Percentiles rank a stretch among this genome's conserved stretches.
Conservation (phyloP, 192 early-diverging fungal species). For the Linnemannia zychae region DNA sequence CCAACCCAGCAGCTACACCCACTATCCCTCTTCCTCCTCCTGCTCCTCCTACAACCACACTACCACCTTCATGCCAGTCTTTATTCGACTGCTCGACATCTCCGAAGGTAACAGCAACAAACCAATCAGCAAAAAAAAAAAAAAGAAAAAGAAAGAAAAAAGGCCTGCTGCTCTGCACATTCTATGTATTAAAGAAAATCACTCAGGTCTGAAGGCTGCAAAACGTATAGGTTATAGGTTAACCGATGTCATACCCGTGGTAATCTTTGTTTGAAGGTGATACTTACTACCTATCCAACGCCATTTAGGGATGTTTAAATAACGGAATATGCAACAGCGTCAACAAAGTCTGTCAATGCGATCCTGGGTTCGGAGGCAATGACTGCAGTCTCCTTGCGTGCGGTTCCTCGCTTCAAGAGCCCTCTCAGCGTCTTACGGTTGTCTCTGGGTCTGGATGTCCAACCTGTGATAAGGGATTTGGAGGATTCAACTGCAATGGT, state of each 20-base stretch:
- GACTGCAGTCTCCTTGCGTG: conserved; percentile 41
- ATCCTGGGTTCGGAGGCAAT: conserved; percentile 39
- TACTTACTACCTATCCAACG: no score
- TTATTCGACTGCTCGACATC: conserved; percentile 37
- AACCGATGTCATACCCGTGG: not conserved
- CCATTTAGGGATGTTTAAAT: conserved; percentile 43
- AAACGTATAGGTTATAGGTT: not conserved
- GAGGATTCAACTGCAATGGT: conserved; percentile 68
- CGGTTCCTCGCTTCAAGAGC: conserved; percentile 28
- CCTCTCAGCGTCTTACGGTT: conserved; percentile 29
- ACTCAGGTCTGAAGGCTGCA: no score
- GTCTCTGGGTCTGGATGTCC: conserved; percentile 1
- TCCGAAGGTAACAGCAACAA: conserved; percentile 39
- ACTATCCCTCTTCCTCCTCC: not conserved
- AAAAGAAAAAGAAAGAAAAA: no score
- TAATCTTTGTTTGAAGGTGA: not conserved
- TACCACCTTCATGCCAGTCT: conserved; percentile 17
- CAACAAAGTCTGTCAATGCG: conserved; percentile 25
- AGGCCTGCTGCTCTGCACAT: not conserved
- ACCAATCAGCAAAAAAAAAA: not conserved
- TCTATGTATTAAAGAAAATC: not conserved
- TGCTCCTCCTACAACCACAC: no score
- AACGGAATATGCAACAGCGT: conserved; percentile 22
- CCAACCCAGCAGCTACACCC: conserved; percentile 10
- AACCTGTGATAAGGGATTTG: conserved; percentile 68